A percentile compares a stretch with the other conserved stretches of the same genome.
Evolutionary conservation across 495 filamentous ascomycete genomes (phyloP).

Genomic region (Sabuloglossum arenarium): DNA sequence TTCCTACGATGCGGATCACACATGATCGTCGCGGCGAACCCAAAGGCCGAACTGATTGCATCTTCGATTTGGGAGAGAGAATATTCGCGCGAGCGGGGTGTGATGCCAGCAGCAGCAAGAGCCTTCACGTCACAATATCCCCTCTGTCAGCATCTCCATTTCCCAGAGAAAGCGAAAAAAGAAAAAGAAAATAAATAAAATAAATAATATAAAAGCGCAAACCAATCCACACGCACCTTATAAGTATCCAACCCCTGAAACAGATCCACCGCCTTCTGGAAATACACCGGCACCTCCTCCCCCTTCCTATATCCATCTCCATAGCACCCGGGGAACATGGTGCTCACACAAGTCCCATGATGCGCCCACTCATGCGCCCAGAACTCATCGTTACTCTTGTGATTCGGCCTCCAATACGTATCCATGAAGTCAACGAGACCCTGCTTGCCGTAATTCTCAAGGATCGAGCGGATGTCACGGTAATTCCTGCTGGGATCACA

Average conservation of each 20-base stretch:
- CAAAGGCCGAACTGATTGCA: constrained; percentile 38
- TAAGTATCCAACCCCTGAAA: constrained; percentile 48
- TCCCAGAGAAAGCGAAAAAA: too few species aligned
- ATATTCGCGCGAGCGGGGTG: constrained; percentile 43
- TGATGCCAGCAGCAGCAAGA: constrained; percentile 40
- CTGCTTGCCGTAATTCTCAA: constrained; percentile 36
- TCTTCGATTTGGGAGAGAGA: constrained; percentile 36
- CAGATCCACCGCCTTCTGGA: constrained; percentile 43
- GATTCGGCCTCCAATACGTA: constrained; percentile 52
- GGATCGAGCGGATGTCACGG: constrained; percentile 46
- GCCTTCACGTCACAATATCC: constrained; percentile 24
- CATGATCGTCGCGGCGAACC: constrained; percentile 45
- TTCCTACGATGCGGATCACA: constrained; percentile 39
- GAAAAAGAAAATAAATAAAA: background rate
- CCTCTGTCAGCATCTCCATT: too few species aligned
- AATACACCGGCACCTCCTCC: too few species aligned
- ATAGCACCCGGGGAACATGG: constrained; percentile 55
- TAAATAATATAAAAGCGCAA: too few species aligned
- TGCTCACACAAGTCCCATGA: constrained; percentile 58
- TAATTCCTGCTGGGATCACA: constrained; percentile 49
- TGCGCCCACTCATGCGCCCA: constrained; percentile 85
- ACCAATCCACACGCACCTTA: constrained; percentile 24
- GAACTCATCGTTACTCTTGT: constrained; percentile 42
- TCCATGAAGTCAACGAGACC: constrained; percentile 54
- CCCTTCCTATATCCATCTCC: constrained; percentile 29